These are phyloP conservation scores for Grigorovia jiainica DNA, from an alignment of 805 yeast species.

Conservation along the genomic window DNA sequence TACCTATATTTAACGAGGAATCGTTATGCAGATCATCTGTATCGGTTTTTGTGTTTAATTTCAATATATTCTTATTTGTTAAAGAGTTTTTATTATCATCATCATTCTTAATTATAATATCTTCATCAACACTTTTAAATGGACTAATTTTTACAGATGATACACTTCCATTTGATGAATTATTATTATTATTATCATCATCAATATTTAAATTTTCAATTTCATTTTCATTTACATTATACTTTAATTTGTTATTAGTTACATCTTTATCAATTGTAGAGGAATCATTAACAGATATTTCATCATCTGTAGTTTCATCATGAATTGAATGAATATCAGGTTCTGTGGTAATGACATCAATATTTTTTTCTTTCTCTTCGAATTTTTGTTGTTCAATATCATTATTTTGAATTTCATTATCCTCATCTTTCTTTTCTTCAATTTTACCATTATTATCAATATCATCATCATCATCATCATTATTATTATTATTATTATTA, in stretches of 20 bases:
- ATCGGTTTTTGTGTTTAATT: not conserved
- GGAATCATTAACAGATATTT: not conserved
- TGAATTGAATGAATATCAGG: too few relatives aligned
- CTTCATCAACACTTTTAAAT: not conserved
- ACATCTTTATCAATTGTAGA: not conserved
- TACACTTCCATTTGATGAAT: not conserved
- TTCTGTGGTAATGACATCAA: too few relatives aligned
- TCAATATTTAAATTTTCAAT: not conserved
- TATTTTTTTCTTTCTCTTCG: too few relatives aligned
- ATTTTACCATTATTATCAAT: not conserved
- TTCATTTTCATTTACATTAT: not conserved
- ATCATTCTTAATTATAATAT: not conserved
- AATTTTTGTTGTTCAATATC: too few relatives aligned
- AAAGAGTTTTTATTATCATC: too few relatives aligned
- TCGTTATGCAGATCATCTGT: not conserved
- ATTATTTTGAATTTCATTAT: too few relatives aligned
- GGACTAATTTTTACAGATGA: not conserved
- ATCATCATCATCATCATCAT: not conserved
- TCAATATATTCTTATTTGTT: too few relatives aligned
- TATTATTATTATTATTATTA: not conserved
- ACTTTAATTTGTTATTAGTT: not conserved
- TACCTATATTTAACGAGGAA: not conserved
- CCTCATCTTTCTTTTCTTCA: not conserved
- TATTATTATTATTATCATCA: not conserved
- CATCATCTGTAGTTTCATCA: conserved; percentile 1